Percentiles rank a stretch among this genome's conserved stretches.
These are phyloP conservation scores for Ophiocordyceps polyrhachis-furcata DNA, from an alignment of 2,329 filamentous ascomycete species.

Conservation along the genomic window DNA sequence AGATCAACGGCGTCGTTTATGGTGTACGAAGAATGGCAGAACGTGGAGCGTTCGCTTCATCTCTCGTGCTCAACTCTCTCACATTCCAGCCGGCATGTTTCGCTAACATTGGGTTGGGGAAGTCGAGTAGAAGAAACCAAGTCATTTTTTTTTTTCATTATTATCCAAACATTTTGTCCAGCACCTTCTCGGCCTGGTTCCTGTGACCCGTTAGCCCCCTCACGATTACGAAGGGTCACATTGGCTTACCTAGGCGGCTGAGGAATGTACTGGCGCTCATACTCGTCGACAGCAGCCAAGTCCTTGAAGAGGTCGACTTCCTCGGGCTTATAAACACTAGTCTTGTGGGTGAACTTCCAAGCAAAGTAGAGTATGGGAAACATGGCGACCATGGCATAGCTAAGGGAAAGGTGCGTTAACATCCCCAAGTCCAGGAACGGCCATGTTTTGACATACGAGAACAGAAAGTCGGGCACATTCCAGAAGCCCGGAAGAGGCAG, in stretches of 20 bases:
- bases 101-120: no score
- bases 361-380: conserved; percentile 50
- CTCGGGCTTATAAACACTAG: conserved; percentile 32
- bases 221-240: background rate
- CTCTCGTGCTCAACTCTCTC: no score
- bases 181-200: conserved; percentile 5
- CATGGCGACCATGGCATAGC: conserved; percentile 53
- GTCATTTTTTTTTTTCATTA: no score
- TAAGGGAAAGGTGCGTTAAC: conserved; percentile 5
- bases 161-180: conserved; percentile 7
- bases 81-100: no score
- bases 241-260: conserved; percentile 29
- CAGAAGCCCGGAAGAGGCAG: conserved; percentile 39
- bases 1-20: no score
- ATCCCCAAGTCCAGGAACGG: background rate
- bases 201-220: conserved; percentile 1
- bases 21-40: no score
- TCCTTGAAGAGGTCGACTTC: conserved; percentile 46
- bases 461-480: conserved; percentile 52
- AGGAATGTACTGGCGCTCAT: conserved; percentile 40
- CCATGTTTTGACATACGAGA: conserved; percentile 30
- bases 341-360: conserved; percentile 54
- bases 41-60: no score
- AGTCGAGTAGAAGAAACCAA: no score
- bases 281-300: conserved; percentile 48